A percentile compares a stretch with the other conserved stretches of the same genome.
Evolutionary conservation across 2,329 filamentous ascomycete genomes (phyloP).

Genomic region (Beauveria brongniartii): DNA sequence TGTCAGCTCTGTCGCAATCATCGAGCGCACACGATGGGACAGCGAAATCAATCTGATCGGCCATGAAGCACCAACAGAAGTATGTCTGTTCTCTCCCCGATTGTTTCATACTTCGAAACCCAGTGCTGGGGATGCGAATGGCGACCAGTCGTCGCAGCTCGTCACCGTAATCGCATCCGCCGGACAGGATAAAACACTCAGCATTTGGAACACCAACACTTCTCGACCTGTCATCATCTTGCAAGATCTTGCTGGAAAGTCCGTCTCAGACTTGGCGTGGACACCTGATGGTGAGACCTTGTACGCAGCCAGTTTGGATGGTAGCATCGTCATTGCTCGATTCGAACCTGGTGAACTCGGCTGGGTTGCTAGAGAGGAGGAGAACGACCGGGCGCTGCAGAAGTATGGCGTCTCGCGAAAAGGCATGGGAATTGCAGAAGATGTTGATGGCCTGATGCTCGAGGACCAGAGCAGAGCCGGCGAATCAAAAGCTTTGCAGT

Average conservation of each 20-base stretch:
- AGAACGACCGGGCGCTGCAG: slow-evolving; percentile 86
- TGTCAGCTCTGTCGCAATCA: slow-evolving; percentile 93
- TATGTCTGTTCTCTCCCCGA: slow-evolving; percentile 92
- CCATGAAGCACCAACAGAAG: slow-evolving; percentile 93
- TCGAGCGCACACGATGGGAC: slow-evolving; percentile 87
- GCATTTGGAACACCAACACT: slow-evolving; percentile 96
- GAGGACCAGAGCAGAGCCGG: slow-evolving; percentile 90
- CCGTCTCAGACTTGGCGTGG: slow-evolving; percentile 92
- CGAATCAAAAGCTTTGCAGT: slow-evolving; percentile 82
- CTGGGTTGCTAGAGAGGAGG: slow-evolving; percentile 74
- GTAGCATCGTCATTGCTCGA: slow-evolving; percentile 70
- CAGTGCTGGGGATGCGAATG: slow-evolving; percentile 39
- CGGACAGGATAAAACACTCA: slow-evolving; percentile 91
- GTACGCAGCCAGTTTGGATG: slow-evolving; percentile 82
- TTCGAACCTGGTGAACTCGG: slow-evolving; percentile 87
- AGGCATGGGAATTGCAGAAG: slow-evolving; percentile 85
- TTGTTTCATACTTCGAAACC: slow-evolving; percentile 73
- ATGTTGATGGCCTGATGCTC: slow-evolving; percentile 76
- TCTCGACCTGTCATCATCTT: slow-evolving; percentile 84
- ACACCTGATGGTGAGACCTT: slow-evolving; percentile 82
- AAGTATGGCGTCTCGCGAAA: slow-evolving; percentile 87
- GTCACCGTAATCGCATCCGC: slow-evolving; percentile 96
- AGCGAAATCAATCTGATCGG: slow-evolving; percentile 96
- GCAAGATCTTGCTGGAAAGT: slow-evolving; percentile 81
- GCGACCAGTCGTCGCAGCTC: slow-evolving; percentile 36